Evolutionary conservation across 768 basidiomycete genomes (phyloP).

Genomic region (Grammothele lineata): DNA sequence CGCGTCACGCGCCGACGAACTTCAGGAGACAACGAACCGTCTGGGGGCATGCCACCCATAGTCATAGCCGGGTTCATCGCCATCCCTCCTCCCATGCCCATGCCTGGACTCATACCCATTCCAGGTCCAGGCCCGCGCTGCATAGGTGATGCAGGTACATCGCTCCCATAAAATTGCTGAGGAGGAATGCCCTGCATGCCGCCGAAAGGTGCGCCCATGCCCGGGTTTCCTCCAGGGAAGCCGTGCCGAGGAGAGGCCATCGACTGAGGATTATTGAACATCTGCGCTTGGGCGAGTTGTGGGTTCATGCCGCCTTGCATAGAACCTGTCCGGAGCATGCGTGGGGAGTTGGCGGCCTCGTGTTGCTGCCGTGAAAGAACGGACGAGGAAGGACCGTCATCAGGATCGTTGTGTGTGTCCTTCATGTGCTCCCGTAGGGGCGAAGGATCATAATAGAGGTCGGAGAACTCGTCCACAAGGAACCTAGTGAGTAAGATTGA

Average conservation of each 20-base stretch:
- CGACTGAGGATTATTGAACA: conserved; percentile 9
- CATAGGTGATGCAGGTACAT: conserved; percentile 16
- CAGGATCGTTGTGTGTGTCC: conserved; percentile 13
- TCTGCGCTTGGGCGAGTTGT: conserved; percentile 7
- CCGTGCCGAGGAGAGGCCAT: conserved; percentile 20
- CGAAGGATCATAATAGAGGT: conserved; percentile 70
- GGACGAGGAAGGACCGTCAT: conserved; percentile 12
- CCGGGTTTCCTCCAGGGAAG: conserved; percentile 15
- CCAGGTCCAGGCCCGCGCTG: conserved; percentile 13
- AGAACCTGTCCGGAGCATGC: conserved; percentile 4
- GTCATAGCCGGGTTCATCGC: conserved; percentile 24
- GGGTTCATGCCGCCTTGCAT: conserved; percentile 11
- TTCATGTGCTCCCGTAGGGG: conserved; percentile 37
- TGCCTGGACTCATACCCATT: conserved; percentile 14
- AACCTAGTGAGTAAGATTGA: too few species aligned
- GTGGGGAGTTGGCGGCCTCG: conserved; percentile 16
- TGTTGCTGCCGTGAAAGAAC: conserved; percentile 4
- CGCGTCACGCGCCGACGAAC: conserved; percentile 19
- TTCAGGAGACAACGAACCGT: conserved; percentile 23
- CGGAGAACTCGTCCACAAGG: conserved; percentile 68
- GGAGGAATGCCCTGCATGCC: conserved; percentile 32
- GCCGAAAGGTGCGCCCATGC: conserved; percentile 17
- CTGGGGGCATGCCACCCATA: conserved; percentile 29
- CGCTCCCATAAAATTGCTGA: conserved; percentile 36
- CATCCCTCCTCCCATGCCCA: conserved; percentile 20